Evolutionary conservation across 352 stramenopile species (phyloP).

Genomic region (Saprolegnia diclina): DNA sequence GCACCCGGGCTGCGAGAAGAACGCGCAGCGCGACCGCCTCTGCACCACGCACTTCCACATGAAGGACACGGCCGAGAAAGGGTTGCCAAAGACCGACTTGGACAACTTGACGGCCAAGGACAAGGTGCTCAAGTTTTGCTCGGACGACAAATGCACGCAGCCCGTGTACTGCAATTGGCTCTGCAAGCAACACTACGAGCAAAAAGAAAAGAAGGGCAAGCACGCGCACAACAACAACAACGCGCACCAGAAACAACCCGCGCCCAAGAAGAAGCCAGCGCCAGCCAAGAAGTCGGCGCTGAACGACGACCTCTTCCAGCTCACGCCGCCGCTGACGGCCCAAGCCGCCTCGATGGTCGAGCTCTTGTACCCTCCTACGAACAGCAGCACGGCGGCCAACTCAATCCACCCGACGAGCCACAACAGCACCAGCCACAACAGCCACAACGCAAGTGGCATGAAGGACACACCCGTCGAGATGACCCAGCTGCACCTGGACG

Average conservation of each 20-base stretch:
- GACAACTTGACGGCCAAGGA: constrained; percentile 14
- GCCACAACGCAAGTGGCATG: not conserved
- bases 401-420: not conserved
- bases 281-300: not conserved
- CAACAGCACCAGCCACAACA: not conserved
- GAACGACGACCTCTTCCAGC: not conserved
- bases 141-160: constrained; percentile 24
- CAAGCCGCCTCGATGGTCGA: constrained; percentile 16
- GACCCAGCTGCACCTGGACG: not conserved
- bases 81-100: not conserved
- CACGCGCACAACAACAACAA: not conserved
- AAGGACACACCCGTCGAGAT: not conserved
- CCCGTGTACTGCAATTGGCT: constrained; percentile 28
- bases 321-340: constrained; percentile 11
- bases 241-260: not conserved
- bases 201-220: constrained; percentile 25
- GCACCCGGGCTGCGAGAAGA: constrained; percentile 74
- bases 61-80: constrained; percentile 19
- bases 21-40: constrained; percentile 77
- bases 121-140: constrained; percentile 28
- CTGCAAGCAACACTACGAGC: constrained; percentile 25
- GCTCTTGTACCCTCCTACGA: constrained; percentile 8
- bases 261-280: constrained; percentile 4
- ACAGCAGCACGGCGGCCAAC: not conserved
- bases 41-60: constrained; percentile 75